These are phyloP conservation scores for Chaetothyriales sp. DNA, from an alignment of 2,329 filamentous ascomycete species.

Conservation along the genomic window DNA sequence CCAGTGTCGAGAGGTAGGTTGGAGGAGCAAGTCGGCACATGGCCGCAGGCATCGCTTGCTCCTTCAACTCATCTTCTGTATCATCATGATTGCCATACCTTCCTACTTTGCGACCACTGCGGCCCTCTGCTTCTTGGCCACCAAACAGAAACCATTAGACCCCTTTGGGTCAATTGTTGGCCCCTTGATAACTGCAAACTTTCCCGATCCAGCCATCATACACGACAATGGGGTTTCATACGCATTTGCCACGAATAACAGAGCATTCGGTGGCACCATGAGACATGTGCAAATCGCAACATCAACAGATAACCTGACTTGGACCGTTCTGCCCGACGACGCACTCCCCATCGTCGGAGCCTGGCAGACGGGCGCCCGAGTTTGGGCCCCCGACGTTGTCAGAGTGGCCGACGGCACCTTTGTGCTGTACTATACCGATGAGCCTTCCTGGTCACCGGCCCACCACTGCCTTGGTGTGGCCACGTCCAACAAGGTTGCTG, in stretches of 20 bases:
- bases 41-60: not conserved
- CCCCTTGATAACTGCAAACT: slow-evolving; percentile 25
- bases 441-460: slow-evolving; percentile 24
- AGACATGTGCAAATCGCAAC: slow-evolving; percentile 41
- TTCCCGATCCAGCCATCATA: slow-evolving; percentile 35
- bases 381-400: slow-evolving; percentile 51
- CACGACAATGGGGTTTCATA: slow-evolving; percentile 40
- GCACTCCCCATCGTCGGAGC: slow-evolving; percentile 38
- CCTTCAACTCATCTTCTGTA: not conserved
- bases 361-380: slow-evolving; percentile 43
- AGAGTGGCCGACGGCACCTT: slow-evolving; percentile 32
- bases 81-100: slow-evolving; percentile 14
- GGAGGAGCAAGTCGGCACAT: not conserved
- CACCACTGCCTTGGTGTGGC: slow-evolving; percentile 47
- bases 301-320: slow-evolving; percentile 35
- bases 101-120: slow-evolving; percentile 12
- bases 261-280: slow-evolving; percentile 20
- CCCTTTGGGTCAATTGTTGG: slow-evolving; percentile 14
- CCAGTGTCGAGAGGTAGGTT: not conserved
- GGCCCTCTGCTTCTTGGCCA: slow-evolving; percentile 4
- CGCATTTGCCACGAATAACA: slow-evolving; percentile 43
- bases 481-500: slow-evolving; percentile 32
- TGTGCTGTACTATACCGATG: slow-evolving; percentile 45
- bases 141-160: not conserved
- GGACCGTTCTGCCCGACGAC: slow-evolving; percentile 39